Evolutionary conservation across 768 basidiomycete genomes (phyloP).

Genomic region (Hemileccinum rubropunctum): DNA sequence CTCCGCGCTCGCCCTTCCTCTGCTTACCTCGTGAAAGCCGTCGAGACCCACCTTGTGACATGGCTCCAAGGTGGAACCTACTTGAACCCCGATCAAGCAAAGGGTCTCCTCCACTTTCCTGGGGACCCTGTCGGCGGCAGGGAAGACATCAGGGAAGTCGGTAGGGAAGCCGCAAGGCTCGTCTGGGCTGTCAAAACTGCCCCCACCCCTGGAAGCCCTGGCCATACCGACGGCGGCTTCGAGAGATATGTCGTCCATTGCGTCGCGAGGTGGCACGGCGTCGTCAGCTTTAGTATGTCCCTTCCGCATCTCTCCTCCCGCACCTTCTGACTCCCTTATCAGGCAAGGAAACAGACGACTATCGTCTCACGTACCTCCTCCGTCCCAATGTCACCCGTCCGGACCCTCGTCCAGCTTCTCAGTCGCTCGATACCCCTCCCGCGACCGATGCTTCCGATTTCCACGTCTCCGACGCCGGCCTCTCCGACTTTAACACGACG

Average conservation of each 20-base stretch:
- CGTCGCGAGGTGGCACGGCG: constrained; percentile 72
- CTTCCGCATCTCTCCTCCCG: not conserved
- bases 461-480: constrained; percentile 43
- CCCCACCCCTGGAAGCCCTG: not conserved
- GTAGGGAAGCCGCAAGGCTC: constrained; percentile 60
- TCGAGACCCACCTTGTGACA: constrained; percentile 58
- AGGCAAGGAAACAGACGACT: constrained; percentile 45
- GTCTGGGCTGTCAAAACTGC: constrained; percentile 58
- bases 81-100: constrained; percentile 46
- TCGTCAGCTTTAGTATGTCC: constrained; percentile 77
- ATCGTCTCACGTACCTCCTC: constrained; percentile 74
- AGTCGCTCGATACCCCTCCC: constrained; percentile 67
- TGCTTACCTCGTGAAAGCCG: constrained; percentile 59
- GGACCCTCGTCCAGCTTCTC: constrained; percentile 36
- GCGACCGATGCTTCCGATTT: constrained; percentile 64
- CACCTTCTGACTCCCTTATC: constrained; percentile 16
- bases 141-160: constrained; percentile 60
- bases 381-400: constrained; percentile 72
- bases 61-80: constrained; percentile 68
- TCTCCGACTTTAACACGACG: constrained; percentile 36
- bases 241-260: constrained; percentile 82
- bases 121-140: constrained; percentile 52
- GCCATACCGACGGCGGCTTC: constrained; percentile 56
- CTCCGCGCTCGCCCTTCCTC: constrained; percentile 53
- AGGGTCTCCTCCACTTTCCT: constrained; percentile 27